phyloP scores from a whole-genome alignment of 805 yeast genomes.

The Candida easanensis region DNA sequence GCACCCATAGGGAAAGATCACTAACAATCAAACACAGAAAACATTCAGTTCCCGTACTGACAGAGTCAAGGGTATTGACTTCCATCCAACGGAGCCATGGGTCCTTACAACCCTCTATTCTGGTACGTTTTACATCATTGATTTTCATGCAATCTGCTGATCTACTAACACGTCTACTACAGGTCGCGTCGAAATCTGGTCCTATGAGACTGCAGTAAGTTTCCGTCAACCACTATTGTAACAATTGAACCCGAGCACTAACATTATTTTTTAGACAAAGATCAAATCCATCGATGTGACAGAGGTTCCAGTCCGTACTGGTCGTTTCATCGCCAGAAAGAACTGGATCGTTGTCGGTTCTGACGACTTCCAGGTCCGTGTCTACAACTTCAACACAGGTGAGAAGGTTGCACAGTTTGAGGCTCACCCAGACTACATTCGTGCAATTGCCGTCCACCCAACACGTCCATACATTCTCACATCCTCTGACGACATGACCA shows the following conservation, averaged over 20 bases:
- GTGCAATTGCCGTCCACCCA: slow-evolving; percentile 93
- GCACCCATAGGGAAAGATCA: too few relatives aligned
- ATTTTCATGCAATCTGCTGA: neutral
- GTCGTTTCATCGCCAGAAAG: slow-evolving; percentile 91
- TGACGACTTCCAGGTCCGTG: slow-evolving; percentile 93
- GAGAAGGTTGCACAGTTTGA: slow-evolving; percentile 94
- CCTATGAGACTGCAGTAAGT: slow-evolving; percentile 68
- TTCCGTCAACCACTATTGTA: neutral
- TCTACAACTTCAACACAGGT: slow-evolving; percentile 92
- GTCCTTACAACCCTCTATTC: slow-evolving; percentile 85
- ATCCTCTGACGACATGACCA: slow-evolving; percentile 86
- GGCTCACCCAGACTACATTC: slow-evolving; percentile 96
- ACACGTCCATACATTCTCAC: slow-evolving; percentile 85
- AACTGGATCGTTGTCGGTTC: slow-evolving; percentile 96
- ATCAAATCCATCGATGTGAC: slow-evolving; percentile 92
- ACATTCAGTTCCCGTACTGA: slow-evolving; percentile 89
- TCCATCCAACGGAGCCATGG: slow-evolving; percentile 99
- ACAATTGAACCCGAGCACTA: neutral
- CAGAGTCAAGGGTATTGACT: slow-evolving; percentile 96
- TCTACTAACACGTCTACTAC: slow-evolving; percentile 1
- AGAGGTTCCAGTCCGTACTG: slow-evolving; percentile 95
- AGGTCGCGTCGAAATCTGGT: slow-evolving; percentile 80
- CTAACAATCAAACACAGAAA: slow-evolving; percentile 44
- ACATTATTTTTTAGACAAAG: slow-evolving; percentile 35
- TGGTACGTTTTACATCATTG: slow-evolving; percentile 46